Percentiles rank a stretch among this genome's conserved stretches.
Conservation (phyloP, 2,329 filamentous ascomycete species). For the Fusarium nurragi region DNA sequence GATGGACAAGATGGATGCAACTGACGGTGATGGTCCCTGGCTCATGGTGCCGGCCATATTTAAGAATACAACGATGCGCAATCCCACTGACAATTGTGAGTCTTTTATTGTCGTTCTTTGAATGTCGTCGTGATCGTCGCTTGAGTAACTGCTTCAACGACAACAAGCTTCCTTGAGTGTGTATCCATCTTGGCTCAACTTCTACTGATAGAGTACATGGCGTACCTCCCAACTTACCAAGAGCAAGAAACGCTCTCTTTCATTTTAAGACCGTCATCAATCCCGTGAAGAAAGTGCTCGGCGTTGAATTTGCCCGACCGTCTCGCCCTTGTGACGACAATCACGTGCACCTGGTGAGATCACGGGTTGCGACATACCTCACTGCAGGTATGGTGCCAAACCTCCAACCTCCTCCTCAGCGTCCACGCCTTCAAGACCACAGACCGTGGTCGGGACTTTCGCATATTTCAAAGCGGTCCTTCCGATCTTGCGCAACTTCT, state of each 20-base stretch:
- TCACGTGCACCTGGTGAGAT: slow-evolving; percentile 43
- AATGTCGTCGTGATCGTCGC: neutral
- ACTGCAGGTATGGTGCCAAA: slow-evolving; percentile 38
- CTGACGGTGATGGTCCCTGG: slow-evolving; percentile 5
- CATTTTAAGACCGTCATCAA: slow-evolving; percentile 8
- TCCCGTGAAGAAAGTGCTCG: slow-evolving; percentile 12
- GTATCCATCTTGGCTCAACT: neutral
- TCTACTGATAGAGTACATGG: slow-evolving; percentile 31
- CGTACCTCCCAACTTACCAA: slow-evolving; percentile 6
- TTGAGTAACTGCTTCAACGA: slow-evolving; percentile 2
- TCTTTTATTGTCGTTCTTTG: slow-evolving; percentile 7
- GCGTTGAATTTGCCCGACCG: slow-evolving; percentile 12
- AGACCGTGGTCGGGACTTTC: slow-evolving; percentile 61
- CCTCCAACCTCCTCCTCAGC: slow-evolving; percentile 45
- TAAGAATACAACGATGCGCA: slow-evolving; percentile 35
- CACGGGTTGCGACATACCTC: slow-evolving; percentile 27
- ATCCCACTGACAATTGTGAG: neutral
- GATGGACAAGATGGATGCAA: slow-evolving; percentile 21
- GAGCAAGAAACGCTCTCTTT: slow-evolving; percentile 18
- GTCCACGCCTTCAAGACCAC: slow-evolving; percentile 53
- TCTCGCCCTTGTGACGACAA: slow-evolving; percentile 39
- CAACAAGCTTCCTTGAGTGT: neutral
- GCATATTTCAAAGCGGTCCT: slow-evolving; percentile 64
- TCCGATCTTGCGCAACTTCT: slow-evolving; percentile 66
- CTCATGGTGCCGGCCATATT: slow-evolving; percentile 13